Evolutionary conservation across 805 yeast species (phyloP), one percentile per base, ranked within the genome.

Genomic region (Pachysolen tannophilus): DNA sequence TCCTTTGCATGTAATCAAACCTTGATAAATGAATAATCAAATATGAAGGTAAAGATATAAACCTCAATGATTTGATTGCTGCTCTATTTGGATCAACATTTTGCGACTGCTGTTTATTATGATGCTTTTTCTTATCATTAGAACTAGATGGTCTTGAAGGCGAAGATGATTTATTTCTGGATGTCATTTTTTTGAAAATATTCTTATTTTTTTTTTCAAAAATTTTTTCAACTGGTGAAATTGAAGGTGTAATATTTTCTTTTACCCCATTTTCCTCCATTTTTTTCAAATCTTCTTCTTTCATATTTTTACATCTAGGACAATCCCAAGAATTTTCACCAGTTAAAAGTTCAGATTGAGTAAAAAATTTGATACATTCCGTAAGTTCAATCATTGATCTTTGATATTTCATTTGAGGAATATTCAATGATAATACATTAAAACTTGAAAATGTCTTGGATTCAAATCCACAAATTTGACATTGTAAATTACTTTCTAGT

Each of bases 321-420:
- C 94, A 82, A 43, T 78, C 72, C 94, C 94, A 82, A 1, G 92
- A 84, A 56, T 82, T 82, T 6, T 78, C 88, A 18, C 85, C 64
- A n/a, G 65, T 61, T 34, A 82, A 55, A 3, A 76, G 63, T 52
- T 82, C 94, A 39, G 75, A 78, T 35, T 67, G 62, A 1, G 82
- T 72, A 48, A 73, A 81, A 49, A 76, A 63, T 21, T 63, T 57
- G 28, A 82, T 69, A 44, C 87, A 75, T 38, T 81, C 85, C 30
- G 79, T 74, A 36, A 82, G 53, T 33, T 68, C 65, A 10, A 58
- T 55, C 32, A 47, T 47, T 17, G 50, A 44, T 18, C 56, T 57
- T 31, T 58, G 58, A 2, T 47, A 26, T 3, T 49, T 30, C n/a
- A 44, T 45, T 29, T 55, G 57, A 0, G 82, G 82, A 20, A 78